Conservation (phyloP, 108 stramenopile genomes). For the Pseudonitzschia multistriata region DNA sequence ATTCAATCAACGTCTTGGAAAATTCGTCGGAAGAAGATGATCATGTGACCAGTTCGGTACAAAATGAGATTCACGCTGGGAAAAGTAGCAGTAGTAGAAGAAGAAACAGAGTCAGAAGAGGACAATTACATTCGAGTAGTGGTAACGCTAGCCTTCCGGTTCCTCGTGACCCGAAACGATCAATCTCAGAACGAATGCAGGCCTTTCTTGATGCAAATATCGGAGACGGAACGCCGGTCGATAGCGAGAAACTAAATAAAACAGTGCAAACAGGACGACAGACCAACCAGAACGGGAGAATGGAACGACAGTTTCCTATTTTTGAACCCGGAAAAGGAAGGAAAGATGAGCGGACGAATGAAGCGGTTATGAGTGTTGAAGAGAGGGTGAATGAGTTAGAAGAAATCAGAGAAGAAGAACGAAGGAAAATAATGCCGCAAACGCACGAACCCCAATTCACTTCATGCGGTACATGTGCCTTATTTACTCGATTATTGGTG, state of each 20-base stretch:
- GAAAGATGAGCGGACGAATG: neutral
- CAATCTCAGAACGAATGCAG: constrained; percentile 44
- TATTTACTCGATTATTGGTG: neutral
- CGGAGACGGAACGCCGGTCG: neutral
- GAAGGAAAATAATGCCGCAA: neutral
- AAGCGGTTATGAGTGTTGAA: neutral
- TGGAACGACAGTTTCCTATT: neutral
- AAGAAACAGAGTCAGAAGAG: neutral
- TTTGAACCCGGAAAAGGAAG: neutral
- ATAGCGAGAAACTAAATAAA: neutral
- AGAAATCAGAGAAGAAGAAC: neutral
- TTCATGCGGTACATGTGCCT: neutral
- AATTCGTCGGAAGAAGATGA: no score
- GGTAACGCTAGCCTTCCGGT: no score
- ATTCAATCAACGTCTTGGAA: no score
- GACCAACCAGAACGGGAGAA: neutral
- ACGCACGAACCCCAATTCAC: neutral
- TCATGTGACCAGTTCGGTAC: no score
- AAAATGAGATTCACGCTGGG: no score
- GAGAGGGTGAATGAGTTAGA: neutral
- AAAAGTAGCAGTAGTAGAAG: no score
- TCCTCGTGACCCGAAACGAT: neutral
- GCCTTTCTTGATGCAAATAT: constrained; percentile 36
- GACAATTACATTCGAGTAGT: neutral
- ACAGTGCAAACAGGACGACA: neutral